Conservation (phyloP, 305 asterid genomes). For the Fraxinus nigra region DNA sequence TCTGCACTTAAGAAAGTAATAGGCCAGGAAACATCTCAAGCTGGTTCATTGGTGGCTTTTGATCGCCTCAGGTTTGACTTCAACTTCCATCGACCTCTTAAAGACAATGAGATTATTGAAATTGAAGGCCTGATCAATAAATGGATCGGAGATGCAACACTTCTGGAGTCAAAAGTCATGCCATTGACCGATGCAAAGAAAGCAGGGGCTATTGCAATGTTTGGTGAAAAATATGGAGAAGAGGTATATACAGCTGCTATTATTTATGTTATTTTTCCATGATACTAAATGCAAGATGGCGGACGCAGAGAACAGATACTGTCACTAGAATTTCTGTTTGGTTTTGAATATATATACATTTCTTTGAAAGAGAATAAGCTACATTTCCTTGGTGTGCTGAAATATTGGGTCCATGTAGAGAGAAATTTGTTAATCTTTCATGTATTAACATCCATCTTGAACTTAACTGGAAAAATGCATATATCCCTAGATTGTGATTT, state of each 20-base stretch:
- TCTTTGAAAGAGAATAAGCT: background rate
- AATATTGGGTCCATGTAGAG: background rate
- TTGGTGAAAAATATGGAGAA: constrained; percentile 97
- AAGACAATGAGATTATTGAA: constrained; percentile 64
- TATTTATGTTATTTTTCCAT: background rate
- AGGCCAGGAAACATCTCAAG: constrained; percentile 93
- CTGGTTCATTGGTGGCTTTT: constrained; percentile 93
- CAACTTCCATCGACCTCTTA: constrained; percentile 77
- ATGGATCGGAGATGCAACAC: constrained; percentile 84
- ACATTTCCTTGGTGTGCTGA: background rate
- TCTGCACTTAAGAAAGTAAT: constrained; percentile 87
- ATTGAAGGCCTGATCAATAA: constrained; percentile 72
- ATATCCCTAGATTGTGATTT: background rate
- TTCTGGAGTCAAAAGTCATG: constrained; percentile 76
- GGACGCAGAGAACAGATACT: background rate
- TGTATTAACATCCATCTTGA: background rate
- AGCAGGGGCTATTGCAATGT: constrained; percentile 96
- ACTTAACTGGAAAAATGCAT: background rate
- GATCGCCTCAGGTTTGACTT: constrained; percentile 94
- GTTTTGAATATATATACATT: background rate
- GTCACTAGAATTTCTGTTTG: background rate
- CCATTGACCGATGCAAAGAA: constrained; percentile 73
- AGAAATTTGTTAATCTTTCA: background rate
- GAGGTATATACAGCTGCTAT: constrained; percentile 37
- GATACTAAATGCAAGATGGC: background rate